Conservation (phyloP, 2,329 filamentous ascomycete genomes). For the Pezicula rhizophila region DNA sequence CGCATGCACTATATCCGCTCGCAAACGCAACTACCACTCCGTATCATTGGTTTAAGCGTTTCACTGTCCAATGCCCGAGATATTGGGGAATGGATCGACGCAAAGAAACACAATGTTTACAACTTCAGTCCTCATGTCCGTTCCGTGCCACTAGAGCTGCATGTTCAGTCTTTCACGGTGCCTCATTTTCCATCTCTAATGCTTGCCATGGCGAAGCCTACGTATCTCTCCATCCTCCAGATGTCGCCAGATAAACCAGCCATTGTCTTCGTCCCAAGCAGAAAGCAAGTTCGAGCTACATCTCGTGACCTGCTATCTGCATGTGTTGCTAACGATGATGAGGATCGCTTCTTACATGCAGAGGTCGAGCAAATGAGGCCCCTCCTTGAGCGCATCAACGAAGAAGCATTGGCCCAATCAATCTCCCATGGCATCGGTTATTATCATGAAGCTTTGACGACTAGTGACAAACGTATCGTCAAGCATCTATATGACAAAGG, state of each 20-base stretch:
- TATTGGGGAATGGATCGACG: constrained; percentile 95
- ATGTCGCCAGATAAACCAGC: constrained; percentile 85
- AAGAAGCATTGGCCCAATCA: constrained; percentile 81
- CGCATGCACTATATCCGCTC: constrained; percentile 94
- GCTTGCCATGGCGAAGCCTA: constrained; percentile 96
- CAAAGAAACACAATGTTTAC: constrained; percentile 95
- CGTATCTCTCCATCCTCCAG: constrained; percentile 82
- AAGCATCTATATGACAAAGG: constrained; percentile 79
- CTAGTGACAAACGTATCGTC: constrained; percentile 87
- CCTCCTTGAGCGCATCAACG: constrained; percentile 75
- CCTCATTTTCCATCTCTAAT: constrained; percentile 97
- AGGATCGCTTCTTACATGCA: constrained; percentile 88
- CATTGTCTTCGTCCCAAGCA: constrained; percentile 84
- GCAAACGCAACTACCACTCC: constrained; percentile 76
- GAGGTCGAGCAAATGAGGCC: constrained; percentile 76
- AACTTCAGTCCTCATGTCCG: constrained; percentile 95
- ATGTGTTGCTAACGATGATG: constrained; percentile 81
- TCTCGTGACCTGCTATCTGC: constrained; percentile 84
- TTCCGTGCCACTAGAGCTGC: constrained; percentile 82
- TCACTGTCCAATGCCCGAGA: constrained; percentile 90
- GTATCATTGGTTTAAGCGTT: constrained; percentile 85
- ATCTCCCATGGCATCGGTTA: constrained; percentile 93
- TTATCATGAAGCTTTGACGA: constrained; percentile 88
- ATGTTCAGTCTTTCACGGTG: constrained; percentile 91
- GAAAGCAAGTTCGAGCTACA: constrained; percentile 86